Evolutionary conservation across 1,139 yeast species (phyloP).

Genomic region (Taiozyma sp.): DNA sequence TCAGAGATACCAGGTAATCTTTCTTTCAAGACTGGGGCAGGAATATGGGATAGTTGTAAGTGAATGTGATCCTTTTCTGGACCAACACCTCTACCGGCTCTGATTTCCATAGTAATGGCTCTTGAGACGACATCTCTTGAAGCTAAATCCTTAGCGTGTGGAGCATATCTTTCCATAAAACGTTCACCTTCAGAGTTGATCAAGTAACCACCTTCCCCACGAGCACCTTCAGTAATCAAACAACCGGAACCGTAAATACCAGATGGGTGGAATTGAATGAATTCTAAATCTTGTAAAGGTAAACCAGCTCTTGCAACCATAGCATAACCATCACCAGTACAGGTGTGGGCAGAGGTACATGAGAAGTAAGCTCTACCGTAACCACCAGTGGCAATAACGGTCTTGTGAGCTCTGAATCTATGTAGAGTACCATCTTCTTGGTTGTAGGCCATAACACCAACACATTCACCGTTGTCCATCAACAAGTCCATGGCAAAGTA

Average conservation of each 20-base stretch:
- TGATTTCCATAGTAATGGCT: slow-evolving; percentile 97
- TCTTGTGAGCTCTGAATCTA: slow-evolving; percentile 95
- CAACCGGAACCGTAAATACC: slow-evolving; percentile 99
- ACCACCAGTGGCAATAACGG: slow-evolving; percentile 98
- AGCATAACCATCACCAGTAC: slow-evolving; percentile 99
- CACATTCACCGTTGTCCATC: slow-evolving; percentile 95
- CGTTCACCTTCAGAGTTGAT: slow-evolving; percentile 98
- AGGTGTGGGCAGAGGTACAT: slow-evolving; percentile 98
- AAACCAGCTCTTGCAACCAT: slow-evolving; percentile 98
- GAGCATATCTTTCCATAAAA: slow-evolving; percentile 99
- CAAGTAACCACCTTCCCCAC: slow-evolving; percentile 99
- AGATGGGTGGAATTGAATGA: slow-evolving; percentile 98
- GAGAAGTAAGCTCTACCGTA: slow-evolving; percentile 98
- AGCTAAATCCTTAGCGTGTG: slow-evolving; percentile 97
- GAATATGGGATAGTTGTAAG: slow-evolving; percentile 92
- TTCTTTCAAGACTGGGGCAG: slow-evolving; percentile 87
- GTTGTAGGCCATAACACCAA: slow-evolving; percentile 96
- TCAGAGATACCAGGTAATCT: slow-evolving; percentile 99
- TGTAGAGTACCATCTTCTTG: slow-evolving; percentile 99
- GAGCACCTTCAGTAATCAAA: slow-evolving; percentile 97
- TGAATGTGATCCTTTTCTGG: slow-evolving; percentile 92
- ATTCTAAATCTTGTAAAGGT: slow-evolving; percentile 96
- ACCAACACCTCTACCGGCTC: slow-evolving; percentile 99
- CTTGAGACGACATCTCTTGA: slow-evolving; percentile 98
- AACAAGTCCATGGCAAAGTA: slow-evolving; percentile 92